These are phyloP conservation scores for Penicillium coffeae DNA, from an alignment of 495 filamentous ascomycete genomes.

Conservation along the genomic window DNA sequence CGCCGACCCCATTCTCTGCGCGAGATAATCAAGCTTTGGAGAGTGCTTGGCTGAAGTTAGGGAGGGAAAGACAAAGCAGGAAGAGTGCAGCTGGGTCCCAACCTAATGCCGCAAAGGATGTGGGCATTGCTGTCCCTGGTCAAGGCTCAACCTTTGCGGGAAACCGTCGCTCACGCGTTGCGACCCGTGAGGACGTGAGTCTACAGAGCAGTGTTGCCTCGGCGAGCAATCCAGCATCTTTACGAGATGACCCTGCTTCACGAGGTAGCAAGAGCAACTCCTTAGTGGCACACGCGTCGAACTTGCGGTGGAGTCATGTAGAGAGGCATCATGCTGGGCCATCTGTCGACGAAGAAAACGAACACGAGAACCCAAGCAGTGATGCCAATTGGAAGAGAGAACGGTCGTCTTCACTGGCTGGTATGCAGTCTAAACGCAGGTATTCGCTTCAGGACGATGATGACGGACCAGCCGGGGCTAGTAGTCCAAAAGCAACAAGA, in stretches of 20 bases:
- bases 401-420: slow-evolving; percentile 19
- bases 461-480: slow-evolving; percentile 2
- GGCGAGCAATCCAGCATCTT: slow-evolving; percentile 10
- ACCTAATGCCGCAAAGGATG: slow-evolving; percentile 26
- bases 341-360: slow-evolving; percentile 6
- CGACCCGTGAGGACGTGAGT: slow-evolving; percentile 21
- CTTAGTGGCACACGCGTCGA: too few relatives aligned
- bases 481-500: slow-evolving; percentile 21
- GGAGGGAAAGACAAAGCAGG: slow-evolving; percentile 34
- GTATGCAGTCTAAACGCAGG: slow-evolving; percentile 17
- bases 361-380: slow-evolving; percentile 3
- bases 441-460: slow-evolving; percentile 17
- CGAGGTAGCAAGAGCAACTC: slow-evolving; percentile 12
- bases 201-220: slow-evolving; percentile 26
- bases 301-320: too few relatives aligned
- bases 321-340: not conserved
- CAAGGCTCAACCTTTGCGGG: slow-evolving; percentile 31
- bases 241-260: slow-evolving; percentile 11
- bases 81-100: too few relatives aligned
- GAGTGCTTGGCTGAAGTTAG: slow-evolving; percentile 62
- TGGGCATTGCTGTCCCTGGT: slow-evolving; percentile 43
- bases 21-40: slow-evolving; percentile 72
- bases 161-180: slow-evolving; percentile 26
- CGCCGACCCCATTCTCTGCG: slow-evolving; percentile 72
- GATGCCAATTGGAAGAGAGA: slow-evolving; percentile 20